phyloP scores from a whole-genome alignment of 2,329 filamentous ascomycete species.

The Xylariaceae sp. region DNA sequence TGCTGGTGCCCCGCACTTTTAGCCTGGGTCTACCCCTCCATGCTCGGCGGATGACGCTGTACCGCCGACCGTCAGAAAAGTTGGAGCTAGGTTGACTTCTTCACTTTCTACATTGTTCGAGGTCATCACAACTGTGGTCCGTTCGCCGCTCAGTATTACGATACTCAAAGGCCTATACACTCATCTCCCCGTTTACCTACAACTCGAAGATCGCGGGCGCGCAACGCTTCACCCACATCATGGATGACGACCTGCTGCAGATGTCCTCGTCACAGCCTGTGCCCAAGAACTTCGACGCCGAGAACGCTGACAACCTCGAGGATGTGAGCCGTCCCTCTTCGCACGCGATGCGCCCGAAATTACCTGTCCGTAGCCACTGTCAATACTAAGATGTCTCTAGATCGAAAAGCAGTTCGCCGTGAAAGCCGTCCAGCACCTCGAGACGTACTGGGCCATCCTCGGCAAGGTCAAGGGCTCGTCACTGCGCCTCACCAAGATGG shows the following conservation, averaged over 20 bases:
- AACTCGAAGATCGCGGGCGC: no score
- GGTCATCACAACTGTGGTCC: no score
- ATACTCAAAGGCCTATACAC: no score
- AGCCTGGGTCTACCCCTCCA: no score
- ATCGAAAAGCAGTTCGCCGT: conserved; percentile 99
- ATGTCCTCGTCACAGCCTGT: conserved; percentile 22
- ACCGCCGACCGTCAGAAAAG: no score
- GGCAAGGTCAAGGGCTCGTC: conserved; percentile 85
- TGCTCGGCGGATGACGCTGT: no score
- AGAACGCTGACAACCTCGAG: conserved; percentile 34
- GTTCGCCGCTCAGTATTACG: no score
- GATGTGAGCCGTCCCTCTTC: conserved; percentile 21
- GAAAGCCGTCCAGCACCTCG: conserved; percentile 94
- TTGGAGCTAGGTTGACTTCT: no score
- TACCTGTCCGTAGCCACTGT: background rate
- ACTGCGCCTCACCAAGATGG: conserved; percentile 85
- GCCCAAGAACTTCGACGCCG: conserved; percentile 48
- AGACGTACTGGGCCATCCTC: conserved; percentile 95
- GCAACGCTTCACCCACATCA: conserved; percentile 3
- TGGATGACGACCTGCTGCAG: conserved; percentile 26
- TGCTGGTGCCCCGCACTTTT: no score
- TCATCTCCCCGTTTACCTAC: no score
- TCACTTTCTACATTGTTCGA: no score
- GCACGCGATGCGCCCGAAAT: background rate
- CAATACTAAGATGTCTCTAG: conserved; percentile 38